phyloP scores from a whole-genome alignment of 2,329 filamentous ascomycete species.

The Phialemoniopsis sp. region DNA sequence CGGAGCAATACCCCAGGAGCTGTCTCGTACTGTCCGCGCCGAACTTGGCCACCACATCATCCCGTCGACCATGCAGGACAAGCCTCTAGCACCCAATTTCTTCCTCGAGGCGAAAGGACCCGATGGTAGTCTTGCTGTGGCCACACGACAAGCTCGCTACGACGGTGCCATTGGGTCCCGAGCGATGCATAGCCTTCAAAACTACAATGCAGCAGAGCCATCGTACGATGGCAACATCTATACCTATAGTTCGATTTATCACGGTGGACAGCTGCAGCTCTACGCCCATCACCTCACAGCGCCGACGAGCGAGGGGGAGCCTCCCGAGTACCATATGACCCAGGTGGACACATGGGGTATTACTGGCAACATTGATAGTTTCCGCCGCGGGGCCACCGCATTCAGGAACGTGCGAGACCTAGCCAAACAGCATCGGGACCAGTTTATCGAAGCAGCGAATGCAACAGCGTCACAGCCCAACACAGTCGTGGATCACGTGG shows the following conservation, averaged over 20 bases:
- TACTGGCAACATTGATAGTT: constrained; percentile 20
- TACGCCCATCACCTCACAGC: constrained; percentile 30
- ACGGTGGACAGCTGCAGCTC: constrained; percentile 26
- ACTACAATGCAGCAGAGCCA: constrained; percentile 22
- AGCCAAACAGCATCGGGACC: constrained; percentile 28
- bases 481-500: neutral
- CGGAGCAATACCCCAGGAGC: constrained; percentile 17
- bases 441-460: constrained; percentile 18
- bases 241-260: constrained; percentile 31
- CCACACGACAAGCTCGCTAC: constrained; percentile 26
- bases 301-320: constrained; percentile 20
- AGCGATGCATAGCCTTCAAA: constrained; percentile 30
- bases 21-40: constrained; percentile 15
- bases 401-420: constrained; percentile 34
- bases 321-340: constrained; percentile 36
- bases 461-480: constrained; percentile 8
- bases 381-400: constrained; percentile 25
- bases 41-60: constrained; percentile 20
- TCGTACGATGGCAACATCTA: constrained; percentile 33
- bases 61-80: constrained; percentile 21
- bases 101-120: constrained; percentile 34
- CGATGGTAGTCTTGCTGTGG: constrained; percentile 20
- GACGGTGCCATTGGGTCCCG: constrained; percentile 30
- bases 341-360: constrained; percentile 20
- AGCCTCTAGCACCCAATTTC: constrained; percentile 32